phyloP scores from a whole-genome alignment of 2,329 filamentous ascomycete genomes.

The Fusarium proliferatum region DNA sequence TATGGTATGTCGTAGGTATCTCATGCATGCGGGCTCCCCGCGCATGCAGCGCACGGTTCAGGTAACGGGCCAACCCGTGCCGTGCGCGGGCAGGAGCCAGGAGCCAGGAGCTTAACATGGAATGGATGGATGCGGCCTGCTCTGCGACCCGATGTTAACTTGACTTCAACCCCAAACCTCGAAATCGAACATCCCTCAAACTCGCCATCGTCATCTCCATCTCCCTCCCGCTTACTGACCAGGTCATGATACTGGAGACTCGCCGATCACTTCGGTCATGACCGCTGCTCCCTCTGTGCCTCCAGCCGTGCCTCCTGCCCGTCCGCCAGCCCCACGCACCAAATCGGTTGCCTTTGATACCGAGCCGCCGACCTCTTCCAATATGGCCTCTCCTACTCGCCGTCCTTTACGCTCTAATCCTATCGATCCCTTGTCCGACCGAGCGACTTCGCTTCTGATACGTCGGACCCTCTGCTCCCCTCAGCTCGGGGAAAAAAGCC shows the following conservation, averaged over 20 bases:
- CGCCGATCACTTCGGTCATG: slow-evolving; percentile 44
- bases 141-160: slow-evolving; percentile 39
- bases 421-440: slow-evolving; percentile 74
- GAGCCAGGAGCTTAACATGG: slow-evolving; percentile 29
- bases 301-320: slow-evolving; percentile 36
- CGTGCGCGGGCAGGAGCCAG: slow-evolving; percentile 18
- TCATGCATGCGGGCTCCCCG: slow-evolving; percentile 29
- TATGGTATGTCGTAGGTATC: slow-evolving; percentile 4
- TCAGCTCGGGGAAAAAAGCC: slow-evolving; percentile 68
- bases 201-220: background rate
- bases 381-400: slow-evolving; percentile 40
- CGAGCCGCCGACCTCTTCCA: slow-evolving; percentile 41
- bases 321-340: slow-evolving; percentile 39
- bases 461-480: slow-evolving; percentile 86
- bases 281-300: slow-evolving; percentile 37
- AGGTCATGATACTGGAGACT: slow-evolving; percentile 44
- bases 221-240: background rate
- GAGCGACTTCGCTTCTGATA: slow-evolving; percentile 82
- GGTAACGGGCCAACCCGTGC: slow-evolving; percentile 40
- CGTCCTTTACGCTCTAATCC: slow-evolving; percentile 49
- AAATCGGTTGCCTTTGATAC: slow-evolving; percentile 39
- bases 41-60: slow-evolving; percentile 38
- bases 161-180: slow-evolving; percentile 28
- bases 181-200: background rate
- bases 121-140: slow-evolving; percentile 28